Percentiles rank a stretch among this genome's conserved stretches.
Conservation (phyloP, 139 green algal genomes). For the Chlorella sp. region DNA sequence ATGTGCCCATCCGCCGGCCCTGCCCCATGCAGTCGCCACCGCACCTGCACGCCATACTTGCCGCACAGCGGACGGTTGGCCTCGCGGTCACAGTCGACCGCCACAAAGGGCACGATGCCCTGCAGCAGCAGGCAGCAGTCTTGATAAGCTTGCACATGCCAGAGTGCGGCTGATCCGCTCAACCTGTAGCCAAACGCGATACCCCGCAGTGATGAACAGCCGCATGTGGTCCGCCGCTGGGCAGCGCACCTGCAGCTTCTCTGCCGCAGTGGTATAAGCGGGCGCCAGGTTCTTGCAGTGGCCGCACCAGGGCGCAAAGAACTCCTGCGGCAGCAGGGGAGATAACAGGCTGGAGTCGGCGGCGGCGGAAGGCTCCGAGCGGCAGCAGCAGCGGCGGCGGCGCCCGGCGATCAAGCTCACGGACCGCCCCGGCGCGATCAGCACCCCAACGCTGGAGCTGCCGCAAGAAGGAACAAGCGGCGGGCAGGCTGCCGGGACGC, state of each 20-base stretch:
- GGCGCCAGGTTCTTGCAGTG: constrained; percentile 59
- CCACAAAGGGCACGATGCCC: constrained; percentile 46
- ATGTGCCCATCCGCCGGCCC: neutral
- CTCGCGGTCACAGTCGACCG: constrained; percentile 50
- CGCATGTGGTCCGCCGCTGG: neutral
- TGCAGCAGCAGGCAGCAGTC: constrained; percentile 12
- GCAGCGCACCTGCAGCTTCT: constrained; percentile 24
- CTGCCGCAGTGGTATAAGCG: constrained; percentile 21
- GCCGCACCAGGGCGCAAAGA: constrained; percentile 43
- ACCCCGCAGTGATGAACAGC: neutral
- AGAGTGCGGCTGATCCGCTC: no score
- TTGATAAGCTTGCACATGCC: no score
- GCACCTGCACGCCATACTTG: constrained; percentile 22
- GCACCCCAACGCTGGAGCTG: neutral
- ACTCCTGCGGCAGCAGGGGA: constrained; percentile 16
- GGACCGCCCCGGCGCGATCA: neutral
- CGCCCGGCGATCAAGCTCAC: neutral
- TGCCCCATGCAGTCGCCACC: no score
- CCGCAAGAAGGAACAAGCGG: no score
- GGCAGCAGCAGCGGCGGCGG: neutral
- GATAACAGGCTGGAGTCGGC: neutral
- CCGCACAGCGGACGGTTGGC: constrained; percentile 48
- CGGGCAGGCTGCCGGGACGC: neutral
- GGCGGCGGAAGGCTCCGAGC: neutral
- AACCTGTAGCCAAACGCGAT: neutral